These are phyloP conservation scores for Hypocrella siamensis DNA, from an alignment of 2,329 filamentous ascomycete genomes.

Conservation along the genomic window DNA sequence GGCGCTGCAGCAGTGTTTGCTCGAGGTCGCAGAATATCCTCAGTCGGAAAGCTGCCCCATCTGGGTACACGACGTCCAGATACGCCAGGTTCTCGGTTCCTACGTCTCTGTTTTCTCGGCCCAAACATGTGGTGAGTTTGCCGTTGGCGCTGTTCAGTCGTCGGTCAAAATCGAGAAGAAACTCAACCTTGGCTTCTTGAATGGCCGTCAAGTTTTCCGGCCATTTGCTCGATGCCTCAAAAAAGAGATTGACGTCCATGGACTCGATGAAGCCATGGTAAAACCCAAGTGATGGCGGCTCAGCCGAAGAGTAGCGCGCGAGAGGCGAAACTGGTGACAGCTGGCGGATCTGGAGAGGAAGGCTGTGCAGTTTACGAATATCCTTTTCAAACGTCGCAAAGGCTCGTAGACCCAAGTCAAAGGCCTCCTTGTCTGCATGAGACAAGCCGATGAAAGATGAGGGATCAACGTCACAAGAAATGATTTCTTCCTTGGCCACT, in stretches of 20 bases:
- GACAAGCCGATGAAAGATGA: conserved; percentile 30
- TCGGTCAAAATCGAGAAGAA: conserved; percentile 61
- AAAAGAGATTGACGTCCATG: conserved; percentile 72
- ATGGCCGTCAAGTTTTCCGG: conserved; percentile 84
- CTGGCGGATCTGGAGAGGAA: conserved; percentile 77
- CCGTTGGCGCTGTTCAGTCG: conserved; percentile 48
- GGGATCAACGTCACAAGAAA: conserved; percentile 33
- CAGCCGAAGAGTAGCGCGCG: conserved; percentile 56
- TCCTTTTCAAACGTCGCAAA: conserved; percentile 63
- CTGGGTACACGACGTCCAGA: conserved; percentile 64
- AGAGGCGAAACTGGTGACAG: conserved; percentile 57
- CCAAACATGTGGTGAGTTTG: conserved; percentile 51
- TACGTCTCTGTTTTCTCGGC: conserved; percentile 59
- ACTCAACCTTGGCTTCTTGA: conserved; percentile 85
- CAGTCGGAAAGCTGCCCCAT: conserved; percentile 62
- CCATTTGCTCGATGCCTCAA: conserved; percentile 88
- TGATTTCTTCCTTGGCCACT: conserved; percentile 35
- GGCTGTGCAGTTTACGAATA: conserved; percentile 60
- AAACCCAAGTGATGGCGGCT: conserved; percentile 22
- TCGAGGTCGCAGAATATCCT: conserved; percentile 85
- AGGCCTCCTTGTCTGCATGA: conserved; percentile 37
- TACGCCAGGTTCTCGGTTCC: conserved; percentile 64
- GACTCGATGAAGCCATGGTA: conserved; percentile 32
- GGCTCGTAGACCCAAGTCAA: conserved; percentile 51
- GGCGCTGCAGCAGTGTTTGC: conserved; percentile 62